These are phyloP conservation scores for Ogataea nitratoaversa DNA, from an alignment of 805 yeast species.

Conservation along the genomic window DNA sequence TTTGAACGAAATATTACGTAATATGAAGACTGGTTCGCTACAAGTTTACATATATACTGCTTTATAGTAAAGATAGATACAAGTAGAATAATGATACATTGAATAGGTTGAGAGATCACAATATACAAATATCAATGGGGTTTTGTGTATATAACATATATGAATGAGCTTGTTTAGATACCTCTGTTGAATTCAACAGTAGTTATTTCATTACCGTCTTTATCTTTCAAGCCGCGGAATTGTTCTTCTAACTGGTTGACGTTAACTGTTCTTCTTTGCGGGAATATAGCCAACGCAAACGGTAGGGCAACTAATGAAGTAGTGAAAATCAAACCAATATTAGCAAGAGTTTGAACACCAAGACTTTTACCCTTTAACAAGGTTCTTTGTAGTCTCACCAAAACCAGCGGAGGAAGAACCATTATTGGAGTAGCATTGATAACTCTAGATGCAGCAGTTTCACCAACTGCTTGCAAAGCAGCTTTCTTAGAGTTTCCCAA, in stretches of 20 bases:
- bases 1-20: no score
- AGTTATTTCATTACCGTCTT: slow-evolving; percentile 51
- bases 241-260: slow-evolving; percentile 60
- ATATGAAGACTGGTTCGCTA: no score
- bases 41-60: no score
- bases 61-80: no score
- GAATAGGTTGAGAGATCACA: no score
- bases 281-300: slow-evolving; percentile 93
- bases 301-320: slow-evolving; percentile 90
- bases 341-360: slow-evolving; percentile 63
- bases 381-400: slow-evolving; percentile 72
- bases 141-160: no score
- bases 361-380: slow-evolving; percentile 64
- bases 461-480: slow-evolving; percentile 91
- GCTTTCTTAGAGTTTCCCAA: slow-evolving; percentile 78
- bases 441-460: slow-evolving; percentile 92
- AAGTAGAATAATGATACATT: no score
- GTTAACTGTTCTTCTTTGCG: slow-evolving; percentile 70
- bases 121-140: no score
- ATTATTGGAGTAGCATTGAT: slow-evolving; percentile 95
- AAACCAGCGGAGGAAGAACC: slow-evolving; percentile 89
- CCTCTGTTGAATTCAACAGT: slow-evolving; percentile 90
- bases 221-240: slow-evolving; percentile 57
- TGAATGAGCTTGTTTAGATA: slow-evolving; percentile 45
- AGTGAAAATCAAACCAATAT: slow-evolving; percentile 77